Base-by-base conservation (phyloP, 2,329 filamentous ascomycete genomes). In the Fusarium drepaniforme region DNA sequence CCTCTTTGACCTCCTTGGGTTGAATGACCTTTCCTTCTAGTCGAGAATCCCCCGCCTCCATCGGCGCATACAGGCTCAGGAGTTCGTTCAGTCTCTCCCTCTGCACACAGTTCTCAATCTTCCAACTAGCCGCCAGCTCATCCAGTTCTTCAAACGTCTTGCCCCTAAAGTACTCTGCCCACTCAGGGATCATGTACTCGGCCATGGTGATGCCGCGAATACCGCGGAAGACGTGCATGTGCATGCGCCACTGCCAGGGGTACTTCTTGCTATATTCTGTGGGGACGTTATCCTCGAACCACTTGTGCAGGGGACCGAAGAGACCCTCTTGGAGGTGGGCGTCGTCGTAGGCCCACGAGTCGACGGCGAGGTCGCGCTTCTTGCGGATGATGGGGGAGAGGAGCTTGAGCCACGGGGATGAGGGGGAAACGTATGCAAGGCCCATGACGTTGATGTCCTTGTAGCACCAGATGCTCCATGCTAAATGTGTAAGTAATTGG, bases 381-480 rank as follows among this genome's bases (percentile, higher is more conserved):
- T 90, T 91, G 62, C 86, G 84, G 3, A 91, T 79, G 70, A 91
- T 89, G 0, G 87, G 84, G 13, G 83, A 78, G 46, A 91, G 84
- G 0, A 86, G 84, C 35, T 84, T 84, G 75, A 89, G 87, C 82
- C 88, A 90, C 12, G 82, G 75, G 13, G 84, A 86, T 15, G 86
- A 78, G 0, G 85, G 84, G 18, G 81, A 81, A 1, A 86, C 83
- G 64, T 88, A 85, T 0, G 88, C 83, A 87, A 90, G 89, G 4
- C 88, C 88, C 81, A 89, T 87, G 25, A 87, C 82, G 0, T 88
- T 87, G 65, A 90, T 85, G 71, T 90, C 88, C 77, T 90, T 90
- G 79, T 89, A 90, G 0, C 87, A 80, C 88, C 88, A 90, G 73
- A 92, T 92, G 16, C 82, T 87, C 90, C 90, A 92, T 53, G 88